Evolutionary conservation across 2,329 filamentous ascomycete species (phyloP), one percentile per base, ranked within the genome.

Genomic region (Neonectria coccinea): DNA sequence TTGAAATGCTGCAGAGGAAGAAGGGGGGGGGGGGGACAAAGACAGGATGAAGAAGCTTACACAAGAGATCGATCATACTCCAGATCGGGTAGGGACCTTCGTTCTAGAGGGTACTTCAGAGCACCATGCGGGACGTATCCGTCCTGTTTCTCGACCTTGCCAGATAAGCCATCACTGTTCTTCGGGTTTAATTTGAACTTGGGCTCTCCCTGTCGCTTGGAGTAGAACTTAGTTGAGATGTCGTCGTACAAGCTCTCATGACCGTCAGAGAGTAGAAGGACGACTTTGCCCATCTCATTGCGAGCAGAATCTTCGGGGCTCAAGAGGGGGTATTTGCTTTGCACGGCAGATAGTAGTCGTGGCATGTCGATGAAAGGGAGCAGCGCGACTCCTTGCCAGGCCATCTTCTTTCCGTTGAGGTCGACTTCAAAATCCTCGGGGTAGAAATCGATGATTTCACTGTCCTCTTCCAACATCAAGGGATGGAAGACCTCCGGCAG

Each of bases 351-450:
- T 9, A 99, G 83, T 18, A 99, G 83, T 57, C 94, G 89, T 56
- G 91, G 89, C 85, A 97, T 96, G 73, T 99, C 94, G 73, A 99
- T 99, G 78, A 98, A 99, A 0, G 96, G 96, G 36, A 99, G 85
- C 20, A 99, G 83, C 3, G 93, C 94, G 57, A 99, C 91, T 68
- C 96, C 96, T 78, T 98, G 95, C 96, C 97, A 99, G 0, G 94
- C 93, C 81, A 97, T 97, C 77, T 98, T 99, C 83, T 98, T 98
- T 59, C 96, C 96, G 70, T 99, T 99, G 45, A 98, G 82, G 78
- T 99, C 96, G 57, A 98, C 87, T 16, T 92, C 89, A 73, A 99
- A 99, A 25, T 97, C 93, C 75, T 94, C 92, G 0, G 97, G 97
- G 74, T 99, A 99, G 78, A 99, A 99, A 77, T 99, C 95, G 69